phyloP scores from a whole-genome alignment of 106 monocot genomes.

The Gastrodia elata region DNA sequence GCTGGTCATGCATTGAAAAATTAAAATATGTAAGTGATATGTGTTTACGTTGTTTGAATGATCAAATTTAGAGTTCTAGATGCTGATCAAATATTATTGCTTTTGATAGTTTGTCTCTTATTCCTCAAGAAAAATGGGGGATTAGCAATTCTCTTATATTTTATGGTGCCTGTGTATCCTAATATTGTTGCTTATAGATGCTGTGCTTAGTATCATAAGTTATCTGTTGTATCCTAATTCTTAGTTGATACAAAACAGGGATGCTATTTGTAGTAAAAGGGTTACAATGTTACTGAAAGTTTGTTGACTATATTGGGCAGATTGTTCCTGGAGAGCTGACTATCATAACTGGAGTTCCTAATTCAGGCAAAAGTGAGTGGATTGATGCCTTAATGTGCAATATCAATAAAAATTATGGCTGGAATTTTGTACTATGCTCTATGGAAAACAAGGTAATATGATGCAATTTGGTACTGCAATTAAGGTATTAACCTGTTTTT shows the following conservation, averaged over 20 bases:
- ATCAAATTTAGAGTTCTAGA: too few species aligned
- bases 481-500: background rate
- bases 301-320: slow-evolving; percentile 26
- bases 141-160: too few species aligned
- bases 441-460: slow-evolving; percentile 83
- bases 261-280: background rate
- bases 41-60: too few species aligned
- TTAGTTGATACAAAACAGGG: background rate
- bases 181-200: background rate
- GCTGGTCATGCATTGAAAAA: too few species aligned
- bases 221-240: background rate
- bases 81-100: too few species aligned
- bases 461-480: background rate
- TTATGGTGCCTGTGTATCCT: too few species aligned
- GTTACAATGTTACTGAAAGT: background rate
- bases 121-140: too few species aligned
- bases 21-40: too few species aligned
- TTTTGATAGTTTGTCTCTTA: too few species aligned
- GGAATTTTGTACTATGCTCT: slow-evolving; percentile 90
- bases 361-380: slow-evolving; percentile 99
- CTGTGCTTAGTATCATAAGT: background rate
- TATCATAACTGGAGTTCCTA: slow-evolving; percentile 79
- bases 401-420: slow-evolving; percentile 49
- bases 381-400: slow-evolving; percentile 92
- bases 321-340: slow-evolving; percentile 92